Evolutionary conservation across 208 protist genomes (phyloP), one percentile per base, ranked within the genome.

Genomic region (Leptomonas seymouri): DNA sequence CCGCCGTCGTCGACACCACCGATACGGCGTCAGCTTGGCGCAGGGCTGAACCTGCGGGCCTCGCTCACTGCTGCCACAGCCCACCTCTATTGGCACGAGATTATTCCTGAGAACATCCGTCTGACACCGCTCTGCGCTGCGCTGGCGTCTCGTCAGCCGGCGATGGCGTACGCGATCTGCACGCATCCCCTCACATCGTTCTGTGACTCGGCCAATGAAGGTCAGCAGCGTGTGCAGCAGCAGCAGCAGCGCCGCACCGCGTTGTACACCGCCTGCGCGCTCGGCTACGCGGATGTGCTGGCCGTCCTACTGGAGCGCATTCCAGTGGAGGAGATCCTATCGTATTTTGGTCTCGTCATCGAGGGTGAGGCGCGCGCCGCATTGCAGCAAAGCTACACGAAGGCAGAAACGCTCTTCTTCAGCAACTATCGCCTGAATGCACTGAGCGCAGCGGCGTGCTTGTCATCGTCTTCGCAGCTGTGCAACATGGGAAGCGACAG

Each of bases 281-380:
- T 95, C 0, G 89, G 89, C 34, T 95, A 95, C 66, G 65, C 53
- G 20, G 79, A 88, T 11, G 79, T 93, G 28, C 60, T 95, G 23
- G 85, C 84, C 44, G 85, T 89, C 16, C 64, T 95, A 30, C 80
- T 92, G 21, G 81, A 93, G 78, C 87, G 86, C 25, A 85, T 90
- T 23, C 71, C 76, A 3, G 62, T 88, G 30, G 71, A 84, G 68
- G 89, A 94, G 65, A 14, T 91, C 11, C 69, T 94, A 11, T 81
- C 67, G 20, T 60, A 81, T 28, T 94, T 92, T 74, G 77, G 80
- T 7, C 31, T 94, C 21, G 14, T 67, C 16, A 71, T 84, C 15
- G 74, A 78, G 45, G 60, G 64, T 8, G 84, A 89, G 41, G 58
- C 68, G 11, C 65, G 71, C 30, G 50, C 64, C 31, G 57, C 63